Conservation (phyloP, 2,329 filamentous ascomycete species). For the Claviceps fusiformis region DNA sequence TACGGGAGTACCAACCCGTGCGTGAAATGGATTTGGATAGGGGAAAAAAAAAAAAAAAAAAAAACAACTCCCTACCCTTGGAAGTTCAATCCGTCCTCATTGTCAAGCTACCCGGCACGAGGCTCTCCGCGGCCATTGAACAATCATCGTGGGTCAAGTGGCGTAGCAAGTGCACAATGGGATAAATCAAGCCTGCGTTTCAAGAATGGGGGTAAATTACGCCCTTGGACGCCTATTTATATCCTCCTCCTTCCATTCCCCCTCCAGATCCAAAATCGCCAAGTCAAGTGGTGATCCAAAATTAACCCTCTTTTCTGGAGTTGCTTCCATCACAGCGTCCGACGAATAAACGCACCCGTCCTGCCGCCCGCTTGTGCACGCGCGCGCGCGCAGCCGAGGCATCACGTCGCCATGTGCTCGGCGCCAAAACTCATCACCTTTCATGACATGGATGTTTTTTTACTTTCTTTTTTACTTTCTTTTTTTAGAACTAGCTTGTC, state of each 20-base stretch:
- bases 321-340: background rate
- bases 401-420: background rate
- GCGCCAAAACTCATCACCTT: background rate
- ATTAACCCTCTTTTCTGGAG: too few relatives aligned
- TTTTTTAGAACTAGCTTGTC: too few relatives aligned
- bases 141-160: background rate
- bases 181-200: background rate
- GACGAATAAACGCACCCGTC: background rate
- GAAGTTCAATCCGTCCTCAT: background rate
- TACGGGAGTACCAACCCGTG: too few relatives aligned
- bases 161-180: background rate
- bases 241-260: too few relatives aligned
- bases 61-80: too few relatives aligned
- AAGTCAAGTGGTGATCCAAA: too few relatives aligned
- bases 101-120: background rate
- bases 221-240: too few relatives aligned
- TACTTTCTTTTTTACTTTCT: too few relatives aligned
- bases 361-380: background rate
- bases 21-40: too few relatives aligned
- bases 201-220: background rate
- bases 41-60: too few relatives aligned
- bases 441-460: background rate
- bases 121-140: background rate
- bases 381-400: too few relatives aligned
- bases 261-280: too few relatives aligned